Evolutionary conservation across 192 early-diverging fungal genomes (phyloP), one percentile per base, ranked within the genome.

Genomic region (Coemansia sp.): DNA sequence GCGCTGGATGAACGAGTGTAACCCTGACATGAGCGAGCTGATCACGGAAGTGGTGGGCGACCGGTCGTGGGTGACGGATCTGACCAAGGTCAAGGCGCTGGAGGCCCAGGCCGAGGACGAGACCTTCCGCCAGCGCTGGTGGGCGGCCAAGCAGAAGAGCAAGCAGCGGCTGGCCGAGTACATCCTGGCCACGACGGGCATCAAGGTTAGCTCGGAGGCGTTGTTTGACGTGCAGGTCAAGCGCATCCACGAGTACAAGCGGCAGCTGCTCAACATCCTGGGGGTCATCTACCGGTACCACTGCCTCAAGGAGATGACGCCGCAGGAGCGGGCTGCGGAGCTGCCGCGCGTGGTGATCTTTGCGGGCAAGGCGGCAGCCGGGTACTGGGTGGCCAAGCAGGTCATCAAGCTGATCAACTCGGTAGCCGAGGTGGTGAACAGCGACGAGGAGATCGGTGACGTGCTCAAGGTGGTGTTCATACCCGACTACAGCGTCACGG

Each of bases 221-320:
- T 70, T 97, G 53, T 99, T 99, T 75, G 96, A 99, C 68, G 81
- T 96, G 45, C 94, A 93, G 67, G 92, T 92, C 62, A 98, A 96
- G 79, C 88, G 96, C 75, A 88, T 97, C 55, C 96, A 99, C 69
- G 96, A 97, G 78, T 99, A 97, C 78, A 97, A 99, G 80, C 87
- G 96, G 52, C 96, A 99, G 81, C 92, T 92, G 67, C 90, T 99
- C 89, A 99, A 99, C 75, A 95, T 99, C 50, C 67, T 97, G 16
- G 76, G 80, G 42, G 93, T 97, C 30, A 97, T 99, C 62, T 81
- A 97, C 70, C 90, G 91, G 49, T 99, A 97, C 79, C 71, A 85
- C 60, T 47, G 60, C 2, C 75, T 99, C 47, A 92, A 93, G 79
- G 78, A 72, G 36, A 79, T 98, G 87, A 58, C 77, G 30, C 56